phyloP scores from a whole-genome alignment of 139 green algal genomes.

The Chlorella vulgaris region DNA sequence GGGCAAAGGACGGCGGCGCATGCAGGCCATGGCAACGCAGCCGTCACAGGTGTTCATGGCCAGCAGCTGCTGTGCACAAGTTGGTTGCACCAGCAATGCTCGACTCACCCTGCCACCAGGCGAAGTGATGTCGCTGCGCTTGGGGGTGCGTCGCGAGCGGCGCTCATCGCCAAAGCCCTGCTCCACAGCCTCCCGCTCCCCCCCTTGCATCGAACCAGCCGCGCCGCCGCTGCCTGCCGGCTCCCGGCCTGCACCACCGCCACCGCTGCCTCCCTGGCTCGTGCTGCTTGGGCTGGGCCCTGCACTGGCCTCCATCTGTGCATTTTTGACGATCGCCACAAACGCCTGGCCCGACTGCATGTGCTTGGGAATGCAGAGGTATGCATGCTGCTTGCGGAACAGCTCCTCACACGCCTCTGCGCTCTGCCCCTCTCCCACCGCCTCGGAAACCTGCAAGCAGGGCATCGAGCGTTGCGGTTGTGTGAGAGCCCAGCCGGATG shows the following conservation, averaged over 20 bases:
- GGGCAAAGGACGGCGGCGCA: too few species aligned
- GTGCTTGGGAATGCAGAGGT: conserved; percentile 51
- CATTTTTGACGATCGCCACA: neutral
- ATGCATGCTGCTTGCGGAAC: conserved; percentile 46
- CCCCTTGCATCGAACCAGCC: neutral
- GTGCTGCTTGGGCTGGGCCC: neutral
- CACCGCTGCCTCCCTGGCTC: conserved; percentile 1
- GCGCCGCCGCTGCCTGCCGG: neutral
- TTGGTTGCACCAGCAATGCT: too few species aligned
- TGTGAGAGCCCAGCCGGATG: too few species aligned
- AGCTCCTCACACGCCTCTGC: conserved; percentile 53
- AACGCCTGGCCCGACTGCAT: conserved; percentile 38
- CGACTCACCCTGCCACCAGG: neutral
- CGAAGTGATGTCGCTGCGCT: neutral
- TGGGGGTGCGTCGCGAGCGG: conserved; percentile 20
- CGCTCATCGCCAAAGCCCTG: neutral
- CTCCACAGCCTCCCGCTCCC: neutral
- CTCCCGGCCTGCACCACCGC: neutral
- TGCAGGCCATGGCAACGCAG: too few species aligned
- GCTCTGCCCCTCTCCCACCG: conserved; percentile 26
- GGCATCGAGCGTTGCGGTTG: too few species aligned
- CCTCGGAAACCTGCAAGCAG: neutral
- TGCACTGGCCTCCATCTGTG: conserved; percentile 5
- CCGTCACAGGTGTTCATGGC: too few species aligned
- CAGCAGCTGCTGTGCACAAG: too few species aligned